phyloP scores from a whole-genome alignment of 192 early-diverging fungal species.

The Chytriomyces sp. region DNA sequence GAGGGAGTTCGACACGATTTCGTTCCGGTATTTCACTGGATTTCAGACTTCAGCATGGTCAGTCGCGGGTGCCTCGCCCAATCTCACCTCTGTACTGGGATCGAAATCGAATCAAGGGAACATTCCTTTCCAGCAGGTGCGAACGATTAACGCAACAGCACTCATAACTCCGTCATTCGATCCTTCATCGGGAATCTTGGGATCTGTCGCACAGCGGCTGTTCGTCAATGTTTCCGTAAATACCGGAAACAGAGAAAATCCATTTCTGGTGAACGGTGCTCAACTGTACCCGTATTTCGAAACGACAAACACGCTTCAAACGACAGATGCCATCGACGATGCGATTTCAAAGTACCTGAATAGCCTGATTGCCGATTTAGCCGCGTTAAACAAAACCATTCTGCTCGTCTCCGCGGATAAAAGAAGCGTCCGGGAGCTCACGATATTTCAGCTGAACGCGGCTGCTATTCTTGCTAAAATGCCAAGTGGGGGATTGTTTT shows the following conservation, averaged over 20 bases:
- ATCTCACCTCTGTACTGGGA: neutral
- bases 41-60: conserved; percentile 9
- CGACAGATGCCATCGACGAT: conserved; percentile 54
- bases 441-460: conserved; percentile 30
- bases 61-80: conserved; percentile 1
- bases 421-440: conserved; percentile 37
- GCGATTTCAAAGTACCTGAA: conserved; percentile 46
- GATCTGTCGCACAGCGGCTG: neutral
- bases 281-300: neutral
- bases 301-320: neutral
- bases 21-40: conserved; percentile 7
- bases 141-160: too few relatives aligned
- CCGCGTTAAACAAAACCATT: conserved; percentile 55
- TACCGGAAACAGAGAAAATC: neutral
- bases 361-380: conserved; percentile 44
- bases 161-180: neutral
- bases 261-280: neutral
- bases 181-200: neutral
- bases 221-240: neutral
- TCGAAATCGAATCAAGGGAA: neutral
- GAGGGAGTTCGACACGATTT: neutral
- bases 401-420: conserved; percentile 33
- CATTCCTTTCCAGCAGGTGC: too few relatives aligned
- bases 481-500: conserved; percentile 63
- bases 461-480: conserved; percentile 45